phyloP scores from a whole-genome alignment of 306 rosid species.

The Lithocarpus polystachyus region DNA sequence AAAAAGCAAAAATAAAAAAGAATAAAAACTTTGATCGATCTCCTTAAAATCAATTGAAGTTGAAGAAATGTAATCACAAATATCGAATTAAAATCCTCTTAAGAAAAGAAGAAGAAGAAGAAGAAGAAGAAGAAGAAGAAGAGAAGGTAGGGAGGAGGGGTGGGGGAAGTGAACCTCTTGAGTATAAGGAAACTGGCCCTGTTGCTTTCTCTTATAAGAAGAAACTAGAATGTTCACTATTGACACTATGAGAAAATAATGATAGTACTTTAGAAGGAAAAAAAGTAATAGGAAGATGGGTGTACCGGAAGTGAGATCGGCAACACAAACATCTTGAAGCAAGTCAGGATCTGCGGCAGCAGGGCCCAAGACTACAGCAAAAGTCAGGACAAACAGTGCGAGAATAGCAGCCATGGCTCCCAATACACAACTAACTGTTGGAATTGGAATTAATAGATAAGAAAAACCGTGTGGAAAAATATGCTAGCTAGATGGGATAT shows the following conservation, averaged over 20 bases:
- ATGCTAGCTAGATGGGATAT: neutral
- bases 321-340: constrained; percentile 92
- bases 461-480: constrained; percentile 7
- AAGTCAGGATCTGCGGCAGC: constrained; percentile 67
- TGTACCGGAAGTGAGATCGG: constrained; percentile 68
- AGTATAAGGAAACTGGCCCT: neutral
- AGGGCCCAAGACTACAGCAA: constrained; percentile 37
- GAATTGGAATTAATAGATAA: neutral
- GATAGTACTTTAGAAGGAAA: neutral
- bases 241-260: neutral
- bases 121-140: neutral
- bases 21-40: neutral
- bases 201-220: neutral
- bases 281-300: neutral
- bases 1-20: neutral
- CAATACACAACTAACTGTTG: neutral
- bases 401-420: constrained; percentile 31
- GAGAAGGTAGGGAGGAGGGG: neutral
- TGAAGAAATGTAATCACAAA: neutral
- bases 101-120: neutral
- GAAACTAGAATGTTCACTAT: neutral
- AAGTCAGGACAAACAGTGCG: constrained; percentile 25
- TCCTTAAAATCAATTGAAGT: neutral
- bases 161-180: neutral
- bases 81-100: neutral